A percentile compares a stretch with the other conserved stretches of the same genome.
Conservation (phyloP, 371 early-diverging fungal species). For the Lichtheimia ornata region DNA sequence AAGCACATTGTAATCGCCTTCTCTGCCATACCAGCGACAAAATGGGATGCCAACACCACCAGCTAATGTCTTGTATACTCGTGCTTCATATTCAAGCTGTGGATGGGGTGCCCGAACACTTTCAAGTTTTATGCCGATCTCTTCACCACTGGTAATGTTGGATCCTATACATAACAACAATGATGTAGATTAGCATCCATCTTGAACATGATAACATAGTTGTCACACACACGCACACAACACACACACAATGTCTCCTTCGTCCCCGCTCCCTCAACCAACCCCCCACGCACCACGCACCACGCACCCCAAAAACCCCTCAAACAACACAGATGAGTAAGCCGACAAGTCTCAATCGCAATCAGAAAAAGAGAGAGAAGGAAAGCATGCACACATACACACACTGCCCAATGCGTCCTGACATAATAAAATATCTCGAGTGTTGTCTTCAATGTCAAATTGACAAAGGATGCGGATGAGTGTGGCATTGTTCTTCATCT, state of each 20-base stretch:
- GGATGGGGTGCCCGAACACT: constrained; percentile 90
- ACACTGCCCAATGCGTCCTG: too few relatives aligned
- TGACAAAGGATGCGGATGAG: too few relatives aligned
- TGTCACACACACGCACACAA: neutral
- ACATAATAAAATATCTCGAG: too few relatives aligned
- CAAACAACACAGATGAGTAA: too few relatives aligned
- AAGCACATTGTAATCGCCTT: constrained; percentile 92
- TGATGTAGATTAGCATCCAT: neutral
- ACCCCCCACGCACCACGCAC: too few relatives aligned
- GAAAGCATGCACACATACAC: too few relatives aligned
- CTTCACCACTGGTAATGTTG: constrained; percentile 91
- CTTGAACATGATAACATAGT: neutral
- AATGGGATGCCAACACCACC: constrained; percentile 97
- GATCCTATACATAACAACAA: constrained; percentile 58
- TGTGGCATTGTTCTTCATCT: too few relatives aligned
- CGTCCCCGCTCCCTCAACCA: too few relatives aligned
- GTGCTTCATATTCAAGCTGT: constrained; percentile 95
- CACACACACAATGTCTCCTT: neutral
- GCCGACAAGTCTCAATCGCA: too few relatives aligned
- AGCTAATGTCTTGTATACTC: constrained; percentile 92
- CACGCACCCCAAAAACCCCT: too few relatives aligned
- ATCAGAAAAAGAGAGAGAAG: neutral
- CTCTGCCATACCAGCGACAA: constrained; percentile 91
- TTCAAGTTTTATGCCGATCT: constrained; percentile 96
- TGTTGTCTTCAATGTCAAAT: too few relatives aligned